Conservation (phyloP, 2,329 filamentous ascomycete genomes). For the Colletotrichum kahawae region DNA sequence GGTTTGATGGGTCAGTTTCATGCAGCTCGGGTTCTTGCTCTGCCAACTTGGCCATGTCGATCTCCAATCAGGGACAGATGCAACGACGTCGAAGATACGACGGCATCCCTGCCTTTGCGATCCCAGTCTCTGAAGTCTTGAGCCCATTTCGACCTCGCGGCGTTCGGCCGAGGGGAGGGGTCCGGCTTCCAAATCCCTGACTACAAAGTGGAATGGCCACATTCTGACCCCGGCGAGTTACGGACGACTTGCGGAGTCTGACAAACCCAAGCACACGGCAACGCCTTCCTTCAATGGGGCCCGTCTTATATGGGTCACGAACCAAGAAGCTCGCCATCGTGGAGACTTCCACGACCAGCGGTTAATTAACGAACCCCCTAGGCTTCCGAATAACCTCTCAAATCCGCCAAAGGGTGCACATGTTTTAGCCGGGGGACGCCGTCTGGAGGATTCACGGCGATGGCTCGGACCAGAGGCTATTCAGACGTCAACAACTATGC, state of each 20-base stretch:
- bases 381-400: not conserved
- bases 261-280: not conserved
- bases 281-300: not conserved
- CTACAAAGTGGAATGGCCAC: not conserved
- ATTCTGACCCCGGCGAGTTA: not conserved
- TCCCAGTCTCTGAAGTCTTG: not conserved
- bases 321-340: not conserved
- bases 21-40: not conserved
- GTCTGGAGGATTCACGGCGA: not conserved
- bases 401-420: not conserved
- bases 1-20: not conserved
- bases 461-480: slow-evolving; percentile 5
- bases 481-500: slow-evolving; percentile 1
- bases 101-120: not conserved
- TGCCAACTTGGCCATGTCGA: not conserved
- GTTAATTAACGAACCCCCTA: not conserved
- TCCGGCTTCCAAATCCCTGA: not conserved
- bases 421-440: not conserved
- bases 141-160: not conserved
- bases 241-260: not conserved
- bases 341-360: not conserved
- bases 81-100: not conserved
- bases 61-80: not conserved
- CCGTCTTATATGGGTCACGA: not conserved
- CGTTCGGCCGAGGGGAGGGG: not conserved